Evolutionary conservation across 768 basidiomycete genomes (phyloP).

Genomic region (Dioszegia aurantiaca): DNA sequence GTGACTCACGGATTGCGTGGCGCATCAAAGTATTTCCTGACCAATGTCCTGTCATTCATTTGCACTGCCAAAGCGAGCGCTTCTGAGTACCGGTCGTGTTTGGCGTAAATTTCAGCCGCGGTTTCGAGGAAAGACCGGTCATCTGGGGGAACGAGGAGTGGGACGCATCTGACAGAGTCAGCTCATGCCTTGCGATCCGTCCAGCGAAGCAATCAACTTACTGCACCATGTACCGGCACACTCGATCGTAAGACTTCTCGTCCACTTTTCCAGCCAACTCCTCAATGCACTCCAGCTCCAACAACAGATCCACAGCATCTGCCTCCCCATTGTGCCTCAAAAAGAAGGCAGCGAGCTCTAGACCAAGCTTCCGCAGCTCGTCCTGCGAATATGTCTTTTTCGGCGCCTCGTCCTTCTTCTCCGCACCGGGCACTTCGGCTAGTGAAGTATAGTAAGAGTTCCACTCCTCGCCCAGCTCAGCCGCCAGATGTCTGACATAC

Average conservation of each 20-base stretch:
- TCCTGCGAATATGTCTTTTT: slow-evolving; percentile 53
- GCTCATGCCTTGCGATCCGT: background rate
- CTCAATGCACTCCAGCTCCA: slow-evolving; percentile 86
- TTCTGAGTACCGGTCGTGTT: slow-evolving; percentile 83
- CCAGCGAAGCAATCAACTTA: slow-evolving; percentile 53
- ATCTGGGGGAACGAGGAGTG: slow-evolving; percentile 85
- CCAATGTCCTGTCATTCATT: slow-evolving; percentile 72
- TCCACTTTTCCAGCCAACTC: slow-evolving; percentile 76
- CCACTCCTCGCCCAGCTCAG: slow-evolving; percentile 94
- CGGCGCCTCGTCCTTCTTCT: slow-evolving; percentile 24
- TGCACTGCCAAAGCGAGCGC: slow-evolving; percentile 81
- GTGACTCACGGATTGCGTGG: slow-evolving; percentile 76
- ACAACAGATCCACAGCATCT: slow-evolving; percentile 91
- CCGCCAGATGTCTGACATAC: slow-evolving; percentile 93
- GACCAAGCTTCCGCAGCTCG: slow-evolving; percentile 71
- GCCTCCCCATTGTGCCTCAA: slow-evolving; percentile 94
- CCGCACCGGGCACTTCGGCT: slow-evolving; percentile 14
- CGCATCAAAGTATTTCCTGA: slow-evolving; percentile 81
- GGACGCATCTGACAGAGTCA: slow-evolving; percentile 65
- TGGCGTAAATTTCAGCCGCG: slow-evolving; percentile 82
- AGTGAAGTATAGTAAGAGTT: slow-evolving; percentile 41
- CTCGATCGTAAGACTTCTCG: slow-evolving; percentile 64
- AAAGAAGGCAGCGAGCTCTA: slow-evolving; percentile 84
- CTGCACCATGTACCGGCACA: slow-evolving; percentile 96
- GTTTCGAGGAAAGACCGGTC: slow-evolving; percentile 83